phyloP scores from a whole-genome alignment of 139 green algal species.

The Chlamydomonas sphaeroides region DNA sequence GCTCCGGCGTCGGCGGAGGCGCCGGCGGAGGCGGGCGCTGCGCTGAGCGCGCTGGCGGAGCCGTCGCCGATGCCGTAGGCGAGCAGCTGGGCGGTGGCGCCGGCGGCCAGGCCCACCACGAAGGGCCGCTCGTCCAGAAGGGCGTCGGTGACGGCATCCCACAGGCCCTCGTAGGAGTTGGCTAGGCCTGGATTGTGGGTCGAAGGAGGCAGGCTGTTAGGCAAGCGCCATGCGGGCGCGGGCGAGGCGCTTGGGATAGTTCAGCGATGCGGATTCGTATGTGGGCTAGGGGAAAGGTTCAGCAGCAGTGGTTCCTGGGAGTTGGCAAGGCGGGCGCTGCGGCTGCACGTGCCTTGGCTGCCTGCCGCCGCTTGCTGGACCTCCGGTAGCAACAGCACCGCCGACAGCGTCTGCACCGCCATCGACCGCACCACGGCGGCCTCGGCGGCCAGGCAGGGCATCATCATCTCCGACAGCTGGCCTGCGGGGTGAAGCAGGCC shows the following conservation, averaged over 20 bases:
- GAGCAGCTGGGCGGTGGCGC: slow-evolving; percentile 31
- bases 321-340: too few species aligned
- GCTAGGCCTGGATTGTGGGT: slow-evolving; percentile 25
- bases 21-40: background rate
- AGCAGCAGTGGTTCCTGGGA: too few species aligned
- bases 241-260: too few species aligned
- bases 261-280: too few species aligned
- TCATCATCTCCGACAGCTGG: slow-evolving; percentile 23
- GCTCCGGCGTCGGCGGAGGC: background rate
- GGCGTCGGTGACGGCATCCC: slow-evolving; percentile 34
- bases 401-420: slow-evolving; percentile 3
- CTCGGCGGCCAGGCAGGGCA: slow-evolving; percentile 1
- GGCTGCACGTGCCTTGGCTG: background rate
- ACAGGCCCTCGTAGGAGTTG: slow-evolving; percentile 29
- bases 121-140: slow-evolving; percentile 49
- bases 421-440: background rate
- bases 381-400: slow-evolving; percentile 1
- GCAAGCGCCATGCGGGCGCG: too few species aligned
- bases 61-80: background rate
- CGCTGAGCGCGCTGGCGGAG: slow-evolving; percentile 26
- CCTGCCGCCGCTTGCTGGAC: slow-evolving; percentile 2
- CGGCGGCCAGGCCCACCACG: slow-evolving; percentile 25
- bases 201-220: too few species aligned
- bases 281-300: too few species aligned
- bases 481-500: background rate